A percentile compares a stretch with the other conserved stretches of the same genome.
phyloP scores from a whole-genome alignment of 2,329 filamentous ascomycete genomes.

The Colletotrichum destructivum region DNA sequence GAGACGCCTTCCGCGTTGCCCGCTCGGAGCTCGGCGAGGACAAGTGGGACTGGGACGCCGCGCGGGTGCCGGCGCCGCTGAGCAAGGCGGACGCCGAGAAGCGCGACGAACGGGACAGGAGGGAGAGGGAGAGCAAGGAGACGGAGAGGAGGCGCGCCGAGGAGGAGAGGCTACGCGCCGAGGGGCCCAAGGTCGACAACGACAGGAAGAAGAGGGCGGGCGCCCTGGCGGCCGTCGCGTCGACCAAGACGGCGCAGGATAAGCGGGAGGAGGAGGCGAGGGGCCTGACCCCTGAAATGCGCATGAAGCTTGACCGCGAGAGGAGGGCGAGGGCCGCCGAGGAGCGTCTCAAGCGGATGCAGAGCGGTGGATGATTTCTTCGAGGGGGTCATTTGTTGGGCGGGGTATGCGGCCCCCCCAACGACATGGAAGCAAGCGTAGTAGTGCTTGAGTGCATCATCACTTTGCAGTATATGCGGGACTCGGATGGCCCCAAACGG shows the following conservation, averaged over 20 bases:
- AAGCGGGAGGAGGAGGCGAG: conserved; percentile 86
- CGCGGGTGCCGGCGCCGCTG: conserved; percentile 80
- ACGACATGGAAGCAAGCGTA: neutral
- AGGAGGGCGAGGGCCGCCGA: conserved; percentile 92
- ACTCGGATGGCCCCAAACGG: no score
- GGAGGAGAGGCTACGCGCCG: conserved; percentile 78
- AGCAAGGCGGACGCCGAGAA: conserved; percentile 79
- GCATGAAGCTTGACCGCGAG: conserved; percentile 87
- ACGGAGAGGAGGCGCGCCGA: conserved; percentile 80
- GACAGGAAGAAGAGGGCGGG: conserved; percentile 66
- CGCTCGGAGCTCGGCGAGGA: conserved; percentile 85
- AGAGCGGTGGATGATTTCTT: conserved; percentile 53
- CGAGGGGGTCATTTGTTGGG: no score
- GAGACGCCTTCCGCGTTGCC: conserved; percentile 92
- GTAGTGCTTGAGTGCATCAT: no score
- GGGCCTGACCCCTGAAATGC: conserved; percentile 90
- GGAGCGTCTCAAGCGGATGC: conserved; percentile 82
- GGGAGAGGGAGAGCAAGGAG: conserved; percentile 78
- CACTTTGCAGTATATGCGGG: no score
- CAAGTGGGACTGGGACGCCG: conserved; percentile 83
- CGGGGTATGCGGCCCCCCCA: neutral
- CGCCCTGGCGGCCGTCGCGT: conserved; percentile 69
- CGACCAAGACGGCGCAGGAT: conserved; percentile 83
- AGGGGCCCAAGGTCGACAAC: conserved; percentile 72
- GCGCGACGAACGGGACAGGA: conserved; percentile 78